A percentile compares a stretch with the other conserved stretches of the same genome.
phyloP scores from a whole-genome alignment of 1,284 basidiomycete genomes.

The Cryptococcus jaspeensis region DNA sequence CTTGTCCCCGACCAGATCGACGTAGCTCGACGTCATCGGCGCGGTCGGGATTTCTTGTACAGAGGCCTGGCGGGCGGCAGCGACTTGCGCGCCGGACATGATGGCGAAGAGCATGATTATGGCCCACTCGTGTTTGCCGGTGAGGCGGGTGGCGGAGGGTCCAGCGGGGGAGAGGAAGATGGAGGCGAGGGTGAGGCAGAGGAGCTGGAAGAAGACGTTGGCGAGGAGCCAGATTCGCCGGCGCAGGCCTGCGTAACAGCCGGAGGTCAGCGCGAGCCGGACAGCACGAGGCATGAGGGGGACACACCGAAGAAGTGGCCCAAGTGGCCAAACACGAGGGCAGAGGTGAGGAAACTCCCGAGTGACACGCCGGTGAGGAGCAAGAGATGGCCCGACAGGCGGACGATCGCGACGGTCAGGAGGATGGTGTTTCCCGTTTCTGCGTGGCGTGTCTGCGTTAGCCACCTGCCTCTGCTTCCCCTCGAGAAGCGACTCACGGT shows the following conservation, averaged over 20 bases:
- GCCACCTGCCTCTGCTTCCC: neutral
- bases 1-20: constrained; percentile 47
- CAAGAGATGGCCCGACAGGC: constrained; percentile 27
- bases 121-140: constrained; percentile 37
- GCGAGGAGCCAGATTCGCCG: constrained; percentile 40
- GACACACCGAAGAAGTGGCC: constrained; percentile 43
- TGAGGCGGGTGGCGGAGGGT: constrained; percentile 21
- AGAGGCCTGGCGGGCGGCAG: constrained; percentile 39
- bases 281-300: neutral
- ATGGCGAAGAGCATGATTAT: constrained; percentile 42
- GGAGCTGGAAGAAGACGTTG: constrained; percentile 28
- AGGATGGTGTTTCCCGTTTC: constrained; percentile 51
- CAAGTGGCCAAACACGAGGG: constrained; percentile 42
- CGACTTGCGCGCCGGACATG: constrained; percentile 49
- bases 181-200: constrained; percentile 29
- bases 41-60: constrained; percentile 43
- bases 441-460: constrained; percentile 1
- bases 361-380: constrained; percentile 40
- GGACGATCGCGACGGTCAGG: constrained; percentile 43
- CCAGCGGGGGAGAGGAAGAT: constrained; percentile 38
- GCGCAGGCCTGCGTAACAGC: constrained; percentile 34
- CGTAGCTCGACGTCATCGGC: constrained; percentile 46
- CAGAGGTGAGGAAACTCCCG: constrained; percentile 36
- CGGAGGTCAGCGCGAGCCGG: neutral
- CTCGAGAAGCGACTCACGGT: constrained; percentile 25